Evolutionary conservation across 2,329 filamentous ascomycete species (phyloP).

Genomic region (Botrytis galanthina): DNA sequence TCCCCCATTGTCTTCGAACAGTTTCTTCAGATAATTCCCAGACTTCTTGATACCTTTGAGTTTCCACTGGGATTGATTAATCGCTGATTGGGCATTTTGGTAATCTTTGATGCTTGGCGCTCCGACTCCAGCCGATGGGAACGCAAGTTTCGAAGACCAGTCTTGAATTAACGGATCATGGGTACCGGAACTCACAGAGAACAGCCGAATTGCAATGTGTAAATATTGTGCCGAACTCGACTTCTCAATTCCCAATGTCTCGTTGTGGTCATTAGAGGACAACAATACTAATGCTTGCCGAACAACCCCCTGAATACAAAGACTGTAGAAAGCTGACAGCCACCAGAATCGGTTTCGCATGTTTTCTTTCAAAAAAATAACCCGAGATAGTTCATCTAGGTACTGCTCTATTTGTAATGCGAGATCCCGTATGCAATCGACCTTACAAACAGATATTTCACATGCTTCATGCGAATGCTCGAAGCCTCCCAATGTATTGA

Average conservation of each 20-base stretch:
- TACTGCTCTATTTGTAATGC: constrained; percentile 22
- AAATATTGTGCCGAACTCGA: constrained; percentile 16
- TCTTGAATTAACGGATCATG: constrained; percentile 19
- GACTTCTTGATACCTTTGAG: constrained; percentile 1
- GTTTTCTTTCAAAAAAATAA: constrained; percentile 28
- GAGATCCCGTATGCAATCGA: constrained; percentile 21
- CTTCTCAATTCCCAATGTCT: neutral
- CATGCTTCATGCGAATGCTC: constrained; percentile 6
- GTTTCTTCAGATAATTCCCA: neutral
- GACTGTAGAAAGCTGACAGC: constrained; percentile 28
- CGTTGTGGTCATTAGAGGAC: neutral
- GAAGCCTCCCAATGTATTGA: constrained; percentile 4
- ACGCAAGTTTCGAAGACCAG: constrained; percentile 2
- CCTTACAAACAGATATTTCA: constrained; percentile 20
- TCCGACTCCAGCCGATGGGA: neutral
- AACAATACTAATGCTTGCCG: constrained; percentile 18
- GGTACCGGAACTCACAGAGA: constrained; percentile 24
- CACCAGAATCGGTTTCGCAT: constrained; percentile 23
- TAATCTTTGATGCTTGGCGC: constrained; percentile 13
- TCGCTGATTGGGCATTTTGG: neutral
- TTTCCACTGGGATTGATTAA: constrained; percentile 11
- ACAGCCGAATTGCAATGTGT: constrained; percentile 18
- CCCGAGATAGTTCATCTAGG: constrained; percentile 23
- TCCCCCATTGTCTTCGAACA: constrained; percentile 19
- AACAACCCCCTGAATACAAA: constrained; percentile 26